A percentile compares a stretch with the other conserved stretches of the same genome.
These are phyloP conservation scores for Puya raimondii DNA, from an alignment of 176 grass and related monocot genomes.

Conservation along the genomic window DNA sequence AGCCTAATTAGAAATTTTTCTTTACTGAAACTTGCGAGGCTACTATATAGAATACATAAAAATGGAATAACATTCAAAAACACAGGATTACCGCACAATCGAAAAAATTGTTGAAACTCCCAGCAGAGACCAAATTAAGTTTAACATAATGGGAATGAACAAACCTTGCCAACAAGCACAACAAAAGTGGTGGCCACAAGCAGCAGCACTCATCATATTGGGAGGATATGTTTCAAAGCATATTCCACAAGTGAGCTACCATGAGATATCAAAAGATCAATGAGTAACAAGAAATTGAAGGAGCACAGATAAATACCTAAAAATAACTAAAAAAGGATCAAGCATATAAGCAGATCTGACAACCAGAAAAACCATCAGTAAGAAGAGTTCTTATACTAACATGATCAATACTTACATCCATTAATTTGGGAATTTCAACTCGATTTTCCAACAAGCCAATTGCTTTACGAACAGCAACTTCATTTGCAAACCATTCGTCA, in stretches of 20 bases:
- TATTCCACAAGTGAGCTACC: constrained; percentile 89
- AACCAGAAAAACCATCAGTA: constrained; percentile 8
- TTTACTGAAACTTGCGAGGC: too few species aligned
- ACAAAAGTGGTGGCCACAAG: constrained; percentile 80
- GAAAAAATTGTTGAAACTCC: not conserved
- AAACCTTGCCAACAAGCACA: constrained; percentile 79
- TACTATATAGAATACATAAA: too few species aligned
- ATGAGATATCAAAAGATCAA: constrained; percentile 21
- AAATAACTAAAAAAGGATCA: not conserved
- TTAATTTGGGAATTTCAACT: constrained; percentile 19
- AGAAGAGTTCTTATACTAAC: constrained; percentile 1
- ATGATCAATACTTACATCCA: constrained; percentile 34
- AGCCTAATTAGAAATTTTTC: too few species aligned
- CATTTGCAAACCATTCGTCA: constrained; percentile 86
- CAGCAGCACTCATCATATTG: constrained; percentile 39
- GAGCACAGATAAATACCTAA: not conserved
- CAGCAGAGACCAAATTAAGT: constrained; percentile 9
- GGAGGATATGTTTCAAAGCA: constrained; percentile 71
- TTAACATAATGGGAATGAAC: not conserved
- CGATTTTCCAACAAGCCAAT: constrained; percentile 52
- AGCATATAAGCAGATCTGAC: not conserved
- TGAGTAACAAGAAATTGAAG: constrained; percentile 19
- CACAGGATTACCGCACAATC: too few species aligned
- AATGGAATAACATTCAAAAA: too few species aligned
- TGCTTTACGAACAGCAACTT: constrained; percentile 51